Evolutionary conservation across 1,284 basidiomycete species (phyloP).

Genomic region (Fomitopsis palustris): DNA sequence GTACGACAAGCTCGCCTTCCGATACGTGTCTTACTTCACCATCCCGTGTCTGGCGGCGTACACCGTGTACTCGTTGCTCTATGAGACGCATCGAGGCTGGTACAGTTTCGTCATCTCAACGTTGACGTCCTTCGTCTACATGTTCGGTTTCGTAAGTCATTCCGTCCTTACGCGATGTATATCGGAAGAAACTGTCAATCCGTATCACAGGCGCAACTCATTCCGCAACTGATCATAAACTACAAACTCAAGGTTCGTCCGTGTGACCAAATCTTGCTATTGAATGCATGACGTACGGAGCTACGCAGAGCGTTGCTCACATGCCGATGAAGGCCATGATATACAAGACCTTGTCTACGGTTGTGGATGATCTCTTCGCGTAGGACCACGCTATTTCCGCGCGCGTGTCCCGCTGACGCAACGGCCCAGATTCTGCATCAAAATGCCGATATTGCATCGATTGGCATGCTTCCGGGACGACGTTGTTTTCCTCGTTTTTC

Average conservation of each 20-base stretch:
- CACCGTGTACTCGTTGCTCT: constrained; percentile 87
- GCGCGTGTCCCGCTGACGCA: constrained; percentile 5
- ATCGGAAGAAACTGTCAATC: constrained; percentile 1
- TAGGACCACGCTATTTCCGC: constrained; percentile 33
- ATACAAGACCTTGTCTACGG: constrained; percentile 88
- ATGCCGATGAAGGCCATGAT: constrained; percentile 98
- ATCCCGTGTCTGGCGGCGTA: constrained; percentile 85
- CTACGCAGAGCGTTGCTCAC: constrained; percentile 70
- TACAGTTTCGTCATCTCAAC: constrained; percentile 93
- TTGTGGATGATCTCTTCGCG: constrained; percentile 93
- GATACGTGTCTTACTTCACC: constrained; percentile 85
- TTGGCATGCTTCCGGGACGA: constrained; percentile 91
- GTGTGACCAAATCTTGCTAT: constrained; percentile 8
- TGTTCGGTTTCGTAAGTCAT: constrained; percentile 90
- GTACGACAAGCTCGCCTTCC: constrained; percentile 86
- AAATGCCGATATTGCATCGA: constrained; percentile 93
- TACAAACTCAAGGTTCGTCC: constrained; percentile 85
- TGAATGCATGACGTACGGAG: constrained; percentile 6
- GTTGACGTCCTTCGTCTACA: constrained; percentile 86
- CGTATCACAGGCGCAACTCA: constrained; percentile 68
- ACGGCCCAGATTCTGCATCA: constrained; percentile 77
- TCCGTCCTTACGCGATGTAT: constrained; percentile 14
- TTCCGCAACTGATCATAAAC: constrained; percentile 93
- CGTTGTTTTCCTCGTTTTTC: constrained; percentile 83
- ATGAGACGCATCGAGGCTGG: constrained; percentile 89